phyloP scores from a whole-genome alignment of 2,329 filamentous ascomycete genomes.

The Kalmusia sp. region DNA sequence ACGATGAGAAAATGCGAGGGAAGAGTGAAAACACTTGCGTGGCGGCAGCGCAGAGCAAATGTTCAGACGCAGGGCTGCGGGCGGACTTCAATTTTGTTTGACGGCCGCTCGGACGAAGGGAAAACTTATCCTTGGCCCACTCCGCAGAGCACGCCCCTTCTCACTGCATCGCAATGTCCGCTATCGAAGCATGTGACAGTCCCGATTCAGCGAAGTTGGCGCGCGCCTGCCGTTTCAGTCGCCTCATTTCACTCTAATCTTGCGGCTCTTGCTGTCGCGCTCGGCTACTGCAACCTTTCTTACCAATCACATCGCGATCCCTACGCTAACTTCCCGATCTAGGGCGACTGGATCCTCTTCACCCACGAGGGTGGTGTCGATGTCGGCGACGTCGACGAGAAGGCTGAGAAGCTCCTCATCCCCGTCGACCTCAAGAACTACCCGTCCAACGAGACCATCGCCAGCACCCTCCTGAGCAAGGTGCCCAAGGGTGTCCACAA shows the following conservation, averaged over 20 bases:
- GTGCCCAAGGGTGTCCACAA: constrained; percentile 96
- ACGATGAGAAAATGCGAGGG: not conserved
- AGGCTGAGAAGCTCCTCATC: constrained; percentile 98
- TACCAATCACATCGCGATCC: constrained; percentile 36
- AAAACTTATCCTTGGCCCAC: constrained; percentile 46
- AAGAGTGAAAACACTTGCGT: constrained; percentile 1
- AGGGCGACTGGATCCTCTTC: constrained; percentile 99
- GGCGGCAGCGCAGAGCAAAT: constrained; percentile 13
- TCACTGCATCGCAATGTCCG: constrained; percentile 35
- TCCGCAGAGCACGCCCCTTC: constrained; percentile 40
- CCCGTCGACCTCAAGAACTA: constrained; percentile 94
- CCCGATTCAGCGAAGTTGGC: constrained; percentile 19
- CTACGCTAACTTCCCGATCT: constrained; percentile 42
- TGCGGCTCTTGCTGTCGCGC: constrained; percentile 38
- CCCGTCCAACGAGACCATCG: constrained; percentile 95
- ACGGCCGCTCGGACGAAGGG: constrained; percentile 49
- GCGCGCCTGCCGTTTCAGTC: constrained; percentile 19
- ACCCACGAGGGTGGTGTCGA: constrained; percentile 99
- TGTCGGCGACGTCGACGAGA: constrained; percentile 97
- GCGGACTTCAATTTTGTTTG: constrained; percentile 43
- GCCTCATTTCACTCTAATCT: constrained; percentile 33
- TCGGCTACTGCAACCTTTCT: constrained; percentile 25
- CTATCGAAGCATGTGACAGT: constrained; percentile 44
- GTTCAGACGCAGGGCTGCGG: constrained; percentile 26
- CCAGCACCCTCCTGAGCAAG: constrained; percentile 83